phyloP scores from a whole-genome alignment of 805 yeast genomes.

The Saccharomycopsis babjevae region DNA sequence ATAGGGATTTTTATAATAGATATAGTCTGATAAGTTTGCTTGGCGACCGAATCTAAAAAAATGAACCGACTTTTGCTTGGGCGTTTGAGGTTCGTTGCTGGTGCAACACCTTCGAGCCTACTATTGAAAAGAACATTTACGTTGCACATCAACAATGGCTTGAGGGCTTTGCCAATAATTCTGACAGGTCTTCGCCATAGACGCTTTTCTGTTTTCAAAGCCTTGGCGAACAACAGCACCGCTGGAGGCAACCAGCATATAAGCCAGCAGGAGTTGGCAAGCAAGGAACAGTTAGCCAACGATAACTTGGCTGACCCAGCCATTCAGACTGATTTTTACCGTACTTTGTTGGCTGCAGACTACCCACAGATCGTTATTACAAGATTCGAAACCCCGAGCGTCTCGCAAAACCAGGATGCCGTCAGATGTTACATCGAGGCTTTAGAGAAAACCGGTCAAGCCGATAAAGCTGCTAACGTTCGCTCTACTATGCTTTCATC shows the following conservation, averaged over 20 bases:
- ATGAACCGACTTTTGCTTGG: slow-evolving; percentile 1
- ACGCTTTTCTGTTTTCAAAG: background rate
- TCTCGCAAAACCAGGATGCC: slow-evolving; percentile 74
- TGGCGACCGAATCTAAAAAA: background rate
- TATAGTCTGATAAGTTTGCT: background rate
- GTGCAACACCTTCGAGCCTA: background rate
- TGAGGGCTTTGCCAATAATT: background rate
- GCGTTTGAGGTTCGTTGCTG: background rate
- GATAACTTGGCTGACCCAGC: slow-evolving; percentile 54
- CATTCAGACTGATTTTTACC: slow-evolving; percentile 78
- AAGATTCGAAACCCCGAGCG: slow-evolving; percentile 89
- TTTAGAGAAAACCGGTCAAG: slow-evolving; percentile 63
- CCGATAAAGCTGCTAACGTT: slow-evolving; percentile 65
- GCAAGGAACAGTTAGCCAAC: slow-evolving; percentile 82
- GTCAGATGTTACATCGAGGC: slow-evolving; percentile 74
- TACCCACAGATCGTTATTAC: slow-evolving; percentile 97
- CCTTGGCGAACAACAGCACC: background rate
- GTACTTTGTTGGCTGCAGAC: slow-evolving; percentile 59
- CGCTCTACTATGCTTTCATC: slow-evolving; percentile 30
- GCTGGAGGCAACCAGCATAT: background rate
- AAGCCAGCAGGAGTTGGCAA: slow-evolving; percentile 31
- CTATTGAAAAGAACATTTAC: background rate
- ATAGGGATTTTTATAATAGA: background rate
- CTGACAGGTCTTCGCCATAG: background rate
- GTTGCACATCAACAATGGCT: background rate